Conservation (phyloP, 371 early-diverging fungal species). For the Lichtheimia ornata region DNA sequence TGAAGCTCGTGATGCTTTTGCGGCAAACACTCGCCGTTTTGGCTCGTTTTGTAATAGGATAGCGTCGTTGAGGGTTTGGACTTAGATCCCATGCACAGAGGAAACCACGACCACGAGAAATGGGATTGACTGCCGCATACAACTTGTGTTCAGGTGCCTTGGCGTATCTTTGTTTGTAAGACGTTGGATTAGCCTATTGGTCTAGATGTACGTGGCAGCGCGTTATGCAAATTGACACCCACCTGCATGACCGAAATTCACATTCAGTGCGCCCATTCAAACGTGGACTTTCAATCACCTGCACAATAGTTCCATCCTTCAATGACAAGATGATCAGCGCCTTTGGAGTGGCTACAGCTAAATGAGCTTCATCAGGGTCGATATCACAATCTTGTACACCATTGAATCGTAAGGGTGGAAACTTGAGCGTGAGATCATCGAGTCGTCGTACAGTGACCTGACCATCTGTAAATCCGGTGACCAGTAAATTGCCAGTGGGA, state of each 20-base stretch:
- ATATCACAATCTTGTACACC: constrained; percentile 63
- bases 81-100: constrained; percentile 35
- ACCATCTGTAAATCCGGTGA: constrained; percentile 64
- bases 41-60: constrained; percentile 22
- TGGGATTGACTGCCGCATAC: constrained; percentile 43
- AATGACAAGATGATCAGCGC: constrained; percentile 51
- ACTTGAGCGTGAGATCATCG: constrained; percentile 46
- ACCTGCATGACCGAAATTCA: constrained; percentile 54
- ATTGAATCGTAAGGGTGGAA: constrained; percentile 55
- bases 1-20: constrained; percentile 36
- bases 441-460: constrained; percentile 57
- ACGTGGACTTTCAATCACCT: constrained; percentile 64
- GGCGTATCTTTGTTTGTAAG: background rate
- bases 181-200: background rate
- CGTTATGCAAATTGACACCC: background rate
- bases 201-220: background rate
- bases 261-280: constrained; percentile 48
- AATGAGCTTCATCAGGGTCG: constrained; percentile 32
- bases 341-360: constrained; percentile 39
- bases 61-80: constrained; percentile 11
- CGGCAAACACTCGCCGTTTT: constrained; percentile 35
- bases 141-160: constrained; percentile 18
- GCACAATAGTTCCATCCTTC: constrained; percentile 51
- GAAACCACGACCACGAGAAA: constrained; percentile 28
- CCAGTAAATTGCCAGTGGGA: constrained; percentile 52